Conservation (phyloP, 768 basidiomycete species). For the Dentipellis sp. region DNA sequence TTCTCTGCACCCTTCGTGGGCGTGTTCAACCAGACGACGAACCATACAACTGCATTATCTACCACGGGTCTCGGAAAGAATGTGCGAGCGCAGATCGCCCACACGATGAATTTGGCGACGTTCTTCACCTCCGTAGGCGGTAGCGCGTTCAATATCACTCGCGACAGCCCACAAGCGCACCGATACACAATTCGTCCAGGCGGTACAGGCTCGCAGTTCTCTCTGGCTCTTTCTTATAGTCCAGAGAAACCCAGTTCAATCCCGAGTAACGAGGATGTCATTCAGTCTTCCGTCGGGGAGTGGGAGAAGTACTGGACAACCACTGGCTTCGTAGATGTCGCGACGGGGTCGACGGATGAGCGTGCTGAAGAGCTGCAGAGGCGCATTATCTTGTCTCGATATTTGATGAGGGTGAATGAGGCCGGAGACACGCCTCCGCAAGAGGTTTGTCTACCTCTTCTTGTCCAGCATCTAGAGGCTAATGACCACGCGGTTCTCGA, state of each 20-base stretch:
- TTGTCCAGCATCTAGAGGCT: not conserved
- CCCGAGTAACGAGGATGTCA: not conserved
- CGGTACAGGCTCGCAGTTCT: not conserved
- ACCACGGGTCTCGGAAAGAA: constrained; percentile 17
- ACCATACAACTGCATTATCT: constrained; percentile 32
- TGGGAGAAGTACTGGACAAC: constrained; percentile 37
- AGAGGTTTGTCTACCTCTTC: constrained; percentile 29
- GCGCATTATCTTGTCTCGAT: constrained; percentile 45
- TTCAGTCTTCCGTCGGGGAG: not conserved
- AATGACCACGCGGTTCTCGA: not conserved
- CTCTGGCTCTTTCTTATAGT: not conserved
- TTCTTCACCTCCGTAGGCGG: constrained; percentile 10
- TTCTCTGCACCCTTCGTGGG: constrained; percentile 55
- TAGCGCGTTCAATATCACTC: constrained; percentile 17
- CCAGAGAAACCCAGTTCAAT: not conserved
- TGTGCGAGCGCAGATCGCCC: not conserved
- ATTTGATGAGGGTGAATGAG: constrained; percentile 50
- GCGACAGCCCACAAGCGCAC: not conserved
- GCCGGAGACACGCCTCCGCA: constrained; percentile 48
- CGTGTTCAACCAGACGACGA: constrained; percentile 33
- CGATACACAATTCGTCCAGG: not conserved
- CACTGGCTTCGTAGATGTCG: constrained; percentile 43
- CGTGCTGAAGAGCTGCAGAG: constrained; percentile 48
- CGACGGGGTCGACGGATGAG: constrained; percentile 37
- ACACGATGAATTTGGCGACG: not conserved